Evolutionary conservation across 1,284 basidiomycete genomes (phyloP), one percentile per base, ranked within the genome.

Genomic region (Boletus hoseneyae): DNA sequence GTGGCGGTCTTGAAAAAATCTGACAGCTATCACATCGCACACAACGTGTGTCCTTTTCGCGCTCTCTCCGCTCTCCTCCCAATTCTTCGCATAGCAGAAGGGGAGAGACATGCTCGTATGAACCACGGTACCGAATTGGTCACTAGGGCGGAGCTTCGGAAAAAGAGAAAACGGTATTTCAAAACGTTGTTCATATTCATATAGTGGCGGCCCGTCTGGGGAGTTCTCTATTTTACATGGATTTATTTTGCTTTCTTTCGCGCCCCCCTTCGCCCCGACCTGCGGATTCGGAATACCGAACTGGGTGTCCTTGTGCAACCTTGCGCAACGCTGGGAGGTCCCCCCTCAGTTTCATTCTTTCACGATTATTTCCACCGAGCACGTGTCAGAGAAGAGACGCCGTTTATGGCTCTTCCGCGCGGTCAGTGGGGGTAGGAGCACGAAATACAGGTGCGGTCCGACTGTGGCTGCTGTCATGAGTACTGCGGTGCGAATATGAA

Each of bases 21-120:
- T 54, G 60, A 61, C 59, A 61, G 47, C 42, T 49, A 47, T 42
- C 46, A 47, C 35, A 38, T 49, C 52, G 23, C 32, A 36, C 34
- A 25, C 48, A 47, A 51, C 56, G 58, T 55, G 56, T 57, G 33
- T 19, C 15, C 35, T 10, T 13, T 11, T 23, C 19, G 29, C 29
- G 1, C 18, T 13, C 45, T 25, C 21, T 38, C 5, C 18, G n/a
- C 23, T 19, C 29, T 25, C 33, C n/a, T 41, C 15, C 23, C 38
- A n/a, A n/a, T 35, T 35, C 16, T 21, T 35, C 23, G 29, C 32
- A 27, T 16, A 41, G 30, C 30, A 29, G 19, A 39, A 25, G 43
- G 11, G 32, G 25, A 39, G 13, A 30, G 30, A 46, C 46, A 51
- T 57, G 51, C 51, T 44, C 29, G 41, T 36, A 38, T 38, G 35